These are phyloP conservation scores for Conringia planisiliqua DNA, from an alignment of 345 rosid species.

Conservation along the genomic window DNA sequence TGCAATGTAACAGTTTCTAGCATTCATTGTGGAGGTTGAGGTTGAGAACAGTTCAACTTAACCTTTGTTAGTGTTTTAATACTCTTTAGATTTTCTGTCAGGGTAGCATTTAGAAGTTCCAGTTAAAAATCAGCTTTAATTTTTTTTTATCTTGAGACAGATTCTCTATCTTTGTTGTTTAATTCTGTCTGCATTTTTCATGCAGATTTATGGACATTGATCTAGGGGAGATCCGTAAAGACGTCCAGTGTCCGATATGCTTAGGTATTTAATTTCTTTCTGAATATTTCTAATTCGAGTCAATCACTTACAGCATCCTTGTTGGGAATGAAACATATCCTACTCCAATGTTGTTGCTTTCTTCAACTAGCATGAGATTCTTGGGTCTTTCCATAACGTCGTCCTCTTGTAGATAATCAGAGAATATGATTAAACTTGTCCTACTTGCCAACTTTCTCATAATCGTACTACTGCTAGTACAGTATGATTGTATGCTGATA, in stretches of 20 bases:
- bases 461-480: neutral
- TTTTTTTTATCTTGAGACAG: neutral
- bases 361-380: neutral
- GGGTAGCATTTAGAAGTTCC: neutral
- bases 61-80: neutral
- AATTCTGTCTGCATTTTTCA: constrained; percentile 15
- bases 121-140: neutral
- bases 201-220: constrained; percentile 50
- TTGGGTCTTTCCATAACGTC: neutral
- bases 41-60: neutral
- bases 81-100: neutral
- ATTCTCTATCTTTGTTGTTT: neutral
- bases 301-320: neutral
- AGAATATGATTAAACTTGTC: no score
- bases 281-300: neutral
- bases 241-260: constrained; percentile 81
- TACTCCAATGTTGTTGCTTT: neutral
- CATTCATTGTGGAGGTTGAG: neutral
- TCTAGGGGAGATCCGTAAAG: constrained; percentile 60
- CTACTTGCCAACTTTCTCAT: neutral
- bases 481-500: neutral
- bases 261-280: constrained; percentile 42
- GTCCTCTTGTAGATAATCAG: no score
- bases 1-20: neutral
- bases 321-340: neutral